Conservation (phyloP, 345 rosid species). For the Populus pruinosa region DNA sequence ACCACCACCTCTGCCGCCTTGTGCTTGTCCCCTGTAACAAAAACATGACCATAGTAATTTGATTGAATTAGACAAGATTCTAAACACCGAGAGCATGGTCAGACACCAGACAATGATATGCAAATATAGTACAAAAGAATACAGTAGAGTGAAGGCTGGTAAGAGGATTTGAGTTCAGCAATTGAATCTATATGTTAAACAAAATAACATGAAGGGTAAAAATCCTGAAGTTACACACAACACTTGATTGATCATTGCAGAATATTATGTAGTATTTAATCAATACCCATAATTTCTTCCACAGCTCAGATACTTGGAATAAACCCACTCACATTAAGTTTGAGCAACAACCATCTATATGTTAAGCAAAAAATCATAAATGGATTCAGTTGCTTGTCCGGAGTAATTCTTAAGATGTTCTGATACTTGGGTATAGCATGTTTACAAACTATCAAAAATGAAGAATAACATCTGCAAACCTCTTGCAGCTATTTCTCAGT, state of each 20-base stretch:
- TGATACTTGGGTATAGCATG: neutral
- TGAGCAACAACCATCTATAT: neutral
- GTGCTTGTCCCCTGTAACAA: slow-evolving; percentile 25
- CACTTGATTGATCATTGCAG: neutral
- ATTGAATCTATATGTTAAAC: neutral
- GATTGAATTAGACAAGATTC: neutral
- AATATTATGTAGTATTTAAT: neutral
- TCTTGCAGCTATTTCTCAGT: too few relatives aligned
- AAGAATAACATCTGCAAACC: neutral
- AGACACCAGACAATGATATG: neutral
- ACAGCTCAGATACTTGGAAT: neutral
- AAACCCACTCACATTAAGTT: neutral
- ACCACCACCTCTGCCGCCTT: slow-evolving; percentile 19
- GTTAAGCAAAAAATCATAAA: neutral
- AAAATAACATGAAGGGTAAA: neutral
- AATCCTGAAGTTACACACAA: neutral
- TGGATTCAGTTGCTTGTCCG: neutral
- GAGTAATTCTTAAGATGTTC: neutral
- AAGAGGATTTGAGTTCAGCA: neutral
- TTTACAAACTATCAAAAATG: neutral
- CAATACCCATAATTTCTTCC: neutral
- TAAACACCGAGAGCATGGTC: neutral
- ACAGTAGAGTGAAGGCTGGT: neutral
- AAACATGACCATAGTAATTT: neutral
- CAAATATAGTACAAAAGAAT: neutral